These are phyloP conservation scores for Xylariaceae sp. DNA, from an alignment of 2,329 filamentous ascomycete genomes.

Conservation along the genomic window DNA sequence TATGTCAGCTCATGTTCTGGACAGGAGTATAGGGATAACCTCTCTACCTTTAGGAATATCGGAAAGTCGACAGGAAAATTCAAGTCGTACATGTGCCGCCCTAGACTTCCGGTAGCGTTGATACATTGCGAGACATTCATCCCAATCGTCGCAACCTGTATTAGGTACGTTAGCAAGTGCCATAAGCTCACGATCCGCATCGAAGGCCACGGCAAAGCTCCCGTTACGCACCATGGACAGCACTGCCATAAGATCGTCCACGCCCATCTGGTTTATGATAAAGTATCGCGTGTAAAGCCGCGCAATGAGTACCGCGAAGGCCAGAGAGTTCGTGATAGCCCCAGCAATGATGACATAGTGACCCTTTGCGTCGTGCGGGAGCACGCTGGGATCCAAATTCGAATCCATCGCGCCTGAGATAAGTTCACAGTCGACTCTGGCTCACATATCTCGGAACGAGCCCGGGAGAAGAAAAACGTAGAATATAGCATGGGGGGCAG, in stretches of 20 bases:
- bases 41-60: slow-evolving; percentile 2
- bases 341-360: neutral
- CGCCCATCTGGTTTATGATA: slow-evolving; percentile 20
- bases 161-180: neutral
- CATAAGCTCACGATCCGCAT: neutral
- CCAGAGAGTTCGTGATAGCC: neutral
- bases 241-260: slow-evolving; percentile 23
- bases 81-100: slow-evolving; percentile 3
- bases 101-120: slow-evolving; percentile 2
- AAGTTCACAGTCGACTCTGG: too few species aligned
- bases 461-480: too few species aligned
- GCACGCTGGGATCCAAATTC: neutral
- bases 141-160: neutral
- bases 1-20: neutral
- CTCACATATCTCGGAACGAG: too few species aligned
- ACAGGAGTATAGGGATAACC: too few species aligned
- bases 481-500: too few species aligned
- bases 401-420: too few species aligned
- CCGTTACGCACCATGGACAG: slow-evolving; percentile 17
- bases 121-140: slow-evolving; percentile 4
- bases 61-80: neutral
- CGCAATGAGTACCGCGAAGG: slow-evolving; percentile 13
- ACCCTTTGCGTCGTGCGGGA: neutral
- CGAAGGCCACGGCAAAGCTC: neutral
- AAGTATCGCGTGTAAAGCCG: slow-evolving; percentile 21